These are phyloP conservation scores for Boletellus ananiceps DNA, from an alignment of 768 basidiomycete genomes.

Conservation along the genomic window DNA sequence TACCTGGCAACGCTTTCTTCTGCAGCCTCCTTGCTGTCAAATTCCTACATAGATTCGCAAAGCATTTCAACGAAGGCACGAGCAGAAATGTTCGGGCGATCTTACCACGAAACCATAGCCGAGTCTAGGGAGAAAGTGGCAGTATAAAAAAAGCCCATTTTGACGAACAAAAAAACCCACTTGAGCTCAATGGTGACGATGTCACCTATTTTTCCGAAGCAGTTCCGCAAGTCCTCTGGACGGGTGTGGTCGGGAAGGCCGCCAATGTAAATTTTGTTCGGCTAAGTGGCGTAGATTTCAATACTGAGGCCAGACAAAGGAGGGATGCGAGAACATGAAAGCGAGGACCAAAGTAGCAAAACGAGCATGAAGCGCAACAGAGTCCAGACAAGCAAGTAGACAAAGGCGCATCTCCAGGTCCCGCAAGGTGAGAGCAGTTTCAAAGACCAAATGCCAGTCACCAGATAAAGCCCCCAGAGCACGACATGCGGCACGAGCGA, in stretches of 20 bases:
- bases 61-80: neutral
- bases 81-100: conserved; percentile 1
- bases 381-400: conserved; percentile 36
- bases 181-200: conserved; percentile 79
- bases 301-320: conserved; percentile 53
- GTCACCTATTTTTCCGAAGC: conserved; percentile 80
- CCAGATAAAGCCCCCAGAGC: conserved; percentile 17
- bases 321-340: conserved; percentile 43
- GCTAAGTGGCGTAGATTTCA: conserved; percentile 71
- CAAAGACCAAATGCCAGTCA: conserved; percentile 21
- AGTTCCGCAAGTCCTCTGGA: conserved; percentile 78
- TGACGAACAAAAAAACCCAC: conserved; percentile 42
- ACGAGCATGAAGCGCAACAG: conserved; percentile 18
- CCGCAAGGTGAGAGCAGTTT: conserved; percentile 27
- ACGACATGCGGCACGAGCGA: conserved; percentile 14
- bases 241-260: conserved; percentile 85
- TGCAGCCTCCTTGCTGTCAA: conserved; percentile 73
- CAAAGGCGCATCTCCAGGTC: conserved; percentile 26
- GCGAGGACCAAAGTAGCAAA: conserved; percentile 37
- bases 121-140: conserved; percentile 42
- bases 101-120: conserved; percentile 90
- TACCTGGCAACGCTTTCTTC: conserved; percentile 87
- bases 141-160: conserved; percentile 10
- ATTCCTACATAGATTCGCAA: conserved; percentile 53
- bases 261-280: conserved; percentile 91